A percentile compares a stretch with the other conserved stretches of the same genome.
These are phyloP conservation scores for Cercis canadensis DNA, from an alignment of 306 rosid species.

Conservation along the genomic window DNA sequence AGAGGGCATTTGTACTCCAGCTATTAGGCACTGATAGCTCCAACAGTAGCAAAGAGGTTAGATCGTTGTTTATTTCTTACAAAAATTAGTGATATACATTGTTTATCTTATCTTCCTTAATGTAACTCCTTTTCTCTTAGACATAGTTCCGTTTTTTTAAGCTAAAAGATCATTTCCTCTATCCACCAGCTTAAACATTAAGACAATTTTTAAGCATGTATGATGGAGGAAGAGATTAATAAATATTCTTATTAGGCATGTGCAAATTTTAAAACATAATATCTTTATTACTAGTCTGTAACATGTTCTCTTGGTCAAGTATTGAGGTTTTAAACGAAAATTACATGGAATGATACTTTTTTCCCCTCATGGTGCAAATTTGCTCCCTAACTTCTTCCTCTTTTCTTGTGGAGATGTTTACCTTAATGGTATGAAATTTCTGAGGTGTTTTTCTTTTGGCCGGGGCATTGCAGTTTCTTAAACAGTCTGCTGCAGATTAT, in stretches of 20 bases:
- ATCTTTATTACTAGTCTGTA: background rate
- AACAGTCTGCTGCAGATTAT: conserved; percentile 81
- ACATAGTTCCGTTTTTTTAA: conserved; percentile 5
- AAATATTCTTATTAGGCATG: conserved; percentile 15
- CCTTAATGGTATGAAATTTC: conserved; percentile 31
- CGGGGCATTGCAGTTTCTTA: conserved; percentile 74
- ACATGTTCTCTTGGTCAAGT: conserved; percentile 4
- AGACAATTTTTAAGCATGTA: background rate
- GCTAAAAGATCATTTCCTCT: conserved; percentile 7
- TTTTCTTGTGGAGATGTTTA: conserved; percentile 18
- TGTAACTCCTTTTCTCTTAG: conserved; percentile 11
- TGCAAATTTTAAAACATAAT: background rate
- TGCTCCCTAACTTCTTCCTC: conserved; percentile 27
- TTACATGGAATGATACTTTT: conserved; percentile 15
- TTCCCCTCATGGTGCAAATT: conserved; percentile 13
- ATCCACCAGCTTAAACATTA: conserved; percentile 7
- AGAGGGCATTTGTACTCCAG: conserved; percentile 87
- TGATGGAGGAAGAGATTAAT: conserved; percentile 1
- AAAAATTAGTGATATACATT: background rate
- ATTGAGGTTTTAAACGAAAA: background rate
- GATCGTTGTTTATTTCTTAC: conserved; percentile 30
- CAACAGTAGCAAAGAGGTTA: conserved; percentile 76
- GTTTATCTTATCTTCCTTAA: conserved; percentile 15
- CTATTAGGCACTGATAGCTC: conserved; percentile 65
- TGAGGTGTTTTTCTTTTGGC: conserved; percentile 42